Conservation (phyloP, 805 yeast species). For the Metschnikowia corniflorae region DNA sequence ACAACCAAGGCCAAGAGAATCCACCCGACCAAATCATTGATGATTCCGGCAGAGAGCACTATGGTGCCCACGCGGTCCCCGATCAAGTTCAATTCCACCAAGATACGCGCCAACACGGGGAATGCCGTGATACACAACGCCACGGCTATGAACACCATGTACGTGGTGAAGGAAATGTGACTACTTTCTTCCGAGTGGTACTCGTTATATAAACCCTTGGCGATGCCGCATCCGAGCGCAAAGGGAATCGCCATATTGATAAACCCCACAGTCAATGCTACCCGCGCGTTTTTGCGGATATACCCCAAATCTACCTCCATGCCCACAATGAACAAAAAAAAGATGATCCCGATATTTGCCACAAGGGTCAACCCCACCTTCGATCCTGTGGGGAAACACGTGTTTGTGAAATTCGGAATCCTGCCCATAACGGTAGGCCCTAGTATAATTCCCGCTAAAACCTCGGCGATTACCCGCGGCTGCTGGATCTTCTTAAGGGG, state of each 20-base stretch:
- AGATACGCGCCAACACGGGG: conserved; percentile 77
- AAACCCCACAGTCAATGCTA: conserved; percentile 66
- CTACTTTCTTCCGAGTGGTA: conserved; percentile 31
- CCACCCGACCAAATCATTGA: conserved; percentile 82
- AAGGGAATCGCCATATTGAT: conserved; percentile 76
- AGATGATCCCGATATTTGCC: conserved; percentile 71
- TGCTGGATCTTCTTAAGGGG: conserved; percentile 63
- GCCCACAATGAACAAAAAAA: conserved; percentile 74
- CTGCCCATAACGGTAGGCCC: conserved; percentile 77
- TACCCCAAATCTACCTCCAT: conserved; percentile 71
- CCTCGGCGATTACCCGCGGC: conserved; percentile 82
- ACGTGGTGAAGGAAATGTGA: conserved; percentile 61
- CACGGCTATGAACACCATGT: conserved; percentile 76
- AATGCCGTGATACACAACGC: conserved; percentile 84
- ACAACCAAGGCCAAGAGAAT: conserved; percentile 70
- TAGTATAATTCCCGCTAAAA: conserved; percentile 66
- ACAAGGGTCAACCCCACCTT: conserved; percentile 61
- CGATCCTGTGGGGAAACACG: conserved; percentile 62
- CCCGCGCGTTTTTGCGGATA: conserved; percentile 54
- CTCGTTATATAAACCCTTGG: conserved; percentile 62
- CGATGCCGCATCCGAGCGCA: conserved; percentile 70
- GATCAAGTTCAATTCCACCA: conserved; percentile 67
- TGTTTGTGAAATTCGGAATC: conserved; percentile 61
- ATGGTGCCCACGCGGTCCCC: conserved; percentile 67
- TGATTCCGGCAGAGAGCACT: conserved; percentile 81